Evolutionary conservation across 2,329 filamentous ascomycete genomes (phyloP), one percentile per base, ranked within the genome.

Genomic region (Nigrospora oryzae): DNA sequence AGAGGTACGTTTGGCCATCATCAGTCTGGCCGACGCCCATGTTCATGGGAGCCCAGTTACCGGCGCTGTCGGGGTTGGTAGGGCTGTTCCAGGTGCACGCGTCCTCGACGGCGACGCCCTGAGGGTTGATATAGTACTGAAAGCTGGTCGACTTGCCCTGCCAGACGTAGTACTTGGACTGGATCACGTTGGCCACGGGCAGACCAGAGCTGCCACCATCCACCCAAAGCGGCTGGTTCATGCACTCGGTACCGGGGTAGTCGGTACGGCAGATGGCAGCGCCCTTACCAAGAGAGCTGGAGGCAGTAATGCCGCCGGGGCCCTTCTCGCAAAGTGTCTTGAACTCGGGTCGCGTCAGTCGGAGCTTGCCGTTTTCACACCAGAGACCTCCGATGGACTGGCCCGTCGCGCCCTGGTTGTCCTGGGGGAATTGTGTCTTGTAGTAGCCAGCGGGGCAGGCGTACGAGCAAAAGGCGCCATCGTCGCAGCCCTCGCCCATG

Each of bases 81-180:
- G 56, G n/a, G 60, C 70, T 74, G 52, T 62, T 63, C 93, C 93
- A 97, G 47, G 77, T 67, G 69, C 93, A 98, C 42, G 79, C 86
- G 12, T 90, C 67, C 52, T 80, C 63, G 47, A 81, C 68, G 15
- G 67, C 56, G 43, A 85, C 71, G 49, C 89, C 89, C 55, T 79
- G 75, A 57, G 86, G 86, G 78, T 97, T 97, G 68, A 97, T 78
- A 63, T 98, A 98, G 77, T 95, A 97, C 70, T 53, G 93, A 38
- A 90, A 90, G 40, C 88, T 90, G 43, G 93, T 97, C 42, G 69
- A 56, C 63, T 77, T 76, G 56, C 78, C 78, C 58, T 87, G 55
- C 87, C 88, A 95, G 49, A 73, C 67, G 73, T 89, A 97, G 73
- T 91, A 95, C 42, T 69, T 73, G 40, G 63, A 61, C 48, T 83